Base-by-base conservation (phyloP, 441 rosid species). In the Gossypium armourianum region DNA sequence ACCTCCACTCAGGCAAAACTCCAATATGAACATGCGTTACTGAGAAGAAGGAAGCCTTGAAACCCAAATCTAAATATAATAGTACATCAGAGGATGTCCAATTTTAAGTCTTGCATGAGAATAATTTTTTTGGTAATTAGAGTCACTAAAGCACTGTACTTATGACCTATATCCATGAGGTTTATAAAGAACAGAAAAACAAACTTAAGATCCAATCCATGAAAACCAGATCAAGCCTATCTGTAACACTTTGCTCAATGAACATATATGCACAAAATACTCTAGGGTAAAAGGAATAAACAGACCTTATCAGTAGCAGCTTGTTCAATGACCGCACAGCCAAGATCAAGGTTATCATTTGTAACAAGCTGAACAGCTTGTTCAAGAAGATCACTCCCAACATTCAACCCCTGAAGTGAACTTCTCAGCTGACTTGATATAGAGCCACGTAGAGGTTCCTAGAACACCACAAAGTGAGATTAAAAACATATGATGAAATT, bases 341-440 rank as follows among this genome's bases (percentile, higher is more conserved):
- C 98, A 71, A 96, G 87, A 82, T 96, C 99, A 79, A 96, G 98
- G 80, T 93, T 93, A 83, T 96, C 98, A 82, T 93, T 96, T 55
- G 97, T 93, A 74, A 88, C 98, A 74, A 96, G 95, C 72, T 85
- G 96, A 83, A 96, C 98, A 74, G 96, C 91, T 78, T 88, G 97
- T 73, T 96, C 98, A 55, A 93, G 84, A 52, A 84, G 79, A 9
- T 96, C 99, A 76, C 78, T 86, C 3, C 89, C 57, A 60, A 80
- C 75, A 80, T 69, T 86, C 78, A 87, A 77, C 70, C 87, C 93
- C 82, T 87, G 99, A 74, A 93, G 86, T 1, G 86, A 81, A 84
- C 57, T 90, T 83, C 95, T 85, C 74, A 96, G 80, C 67, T 93
- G 97, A 83, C 84, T 85, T 53, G 96, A 92, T 83, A 96, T 89